phyloP scores from a whole-genome alignment of 208 protist species.

The Acanthamoeba lenticulata region DNA sequence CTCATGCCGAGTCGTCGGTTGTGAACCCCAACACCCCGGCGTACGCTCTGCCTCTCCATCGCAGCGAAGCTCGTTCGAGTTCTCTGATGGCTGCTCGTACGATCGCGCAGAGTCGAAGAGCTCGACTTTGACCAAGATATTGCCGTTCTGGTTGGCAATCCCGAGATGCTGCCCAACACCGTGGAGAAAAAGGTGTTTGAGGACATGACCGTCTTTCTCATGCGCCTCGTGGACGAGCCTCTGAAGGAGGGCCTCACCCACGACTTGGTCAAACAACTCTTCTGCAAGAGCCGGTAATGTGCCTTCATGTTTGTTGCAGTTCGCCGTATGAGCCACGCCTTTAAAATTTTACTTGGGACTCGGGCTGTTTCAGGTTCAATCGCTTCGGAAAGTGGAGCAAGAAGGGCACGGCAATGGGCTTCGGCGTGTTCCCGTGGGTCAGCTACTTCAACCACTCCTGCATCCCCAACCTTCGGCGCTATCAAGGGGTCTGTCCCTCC shows the following conservation, averaged over 20 bases:
- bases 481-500: not conserved
- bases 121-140: conserved; percentile 37
- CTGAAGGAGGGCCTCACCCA: conserved; percentile 37
- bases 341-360: too few species aligned
- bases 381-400: conserved; percentile 57
- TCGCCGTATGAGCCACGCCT: too few species aligned
- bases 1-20: too few species aligned
- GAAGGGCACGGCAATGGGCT: conserved; percentile 46
- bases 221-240: conserved; percentile 4
- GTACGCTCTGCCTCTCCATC: too few species aligned
- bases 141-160: conserved; percentile 13
- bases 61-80: not conserved
- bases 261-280: not conserved
- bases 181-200: conserved; percentile 7
- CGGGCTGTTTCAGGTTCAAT: too few species aligned
- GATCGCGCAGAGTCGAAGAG: not conserved
- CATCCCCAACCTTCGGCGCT: conserved; percentile 56
- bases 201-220: not conserved
- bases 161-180: conserved; percentile 40
- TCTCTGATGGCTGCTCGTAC: not conserved
- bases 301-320: not conserved
- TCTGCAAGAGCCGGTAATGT: conserved; percentile 49
- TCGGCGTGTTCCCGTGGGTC: conserved; percentile 50
- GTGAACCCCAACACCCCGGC: too few species aligned
- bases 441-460: conserved; percentile 67